Evolutionary conservation across 768 basidiomycete genomes (phyloP), one percentile per base, ranked within the genome.

Genomic region (Xerocomus potaroensis): DNA sequence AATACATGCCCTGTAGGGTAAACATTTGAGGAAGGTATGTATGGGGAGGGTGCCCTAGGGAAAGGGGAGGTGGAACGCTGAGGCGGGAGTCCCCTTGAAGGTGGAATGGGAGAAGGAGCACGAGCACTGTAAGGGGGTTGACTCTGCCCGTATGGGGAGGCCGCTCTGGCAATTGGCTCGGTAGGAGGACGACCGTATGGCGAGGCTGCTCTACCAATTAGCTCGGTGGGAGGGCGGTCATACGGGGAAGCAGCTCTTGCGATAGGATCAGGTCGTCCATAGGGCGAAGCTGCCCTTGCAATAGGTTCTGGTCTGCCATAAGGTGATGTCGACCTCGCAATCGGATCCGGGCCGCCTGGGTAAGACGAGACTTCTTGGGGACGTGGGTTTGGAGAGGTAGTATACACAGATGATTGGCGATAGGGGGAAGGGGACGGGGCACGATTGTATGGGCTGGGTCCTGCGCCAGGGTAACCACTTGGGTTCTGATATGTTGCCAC

Each of bases 1-100:
- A 81, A 53, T 33, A 75, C 63, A 63, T 81, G 82, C 2, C 79
- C 78, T 4, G 71, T 64, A 39, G 83, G 78, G 59, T 83, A 83
- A n/a, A 75, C 66, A 4, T 65, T 54, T 18, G 54, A 38, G 18
- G 66, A 53, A 23, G 55, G 55, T 19, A 43, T 43, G 46, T 60
- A 66, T 14, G 62, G 65, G 31, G 65, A 65, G 26, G 57, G 64
- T 23, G 56, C 64, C 11, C 64, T 52, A 32, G 61, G 58, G 48
- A 62, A 68, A 36, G 64, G 59, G 16, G 64, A 67, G 1, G 65
- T 61, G 5, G 66, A 60, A 12, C 64, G 64, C 19, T 42, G 53
- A 19, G 48, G 40, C 5, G 33, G 34, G 15, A n/a, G 50, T 15
- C 21, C 51, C 29, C 61, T 55, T 34, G 53, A 53, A 10, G 61